phyloP scores from a whole-genome alignment of 2,329 filamentous ascomycete genomes.

The Ophiostoma sp. region DNA sequence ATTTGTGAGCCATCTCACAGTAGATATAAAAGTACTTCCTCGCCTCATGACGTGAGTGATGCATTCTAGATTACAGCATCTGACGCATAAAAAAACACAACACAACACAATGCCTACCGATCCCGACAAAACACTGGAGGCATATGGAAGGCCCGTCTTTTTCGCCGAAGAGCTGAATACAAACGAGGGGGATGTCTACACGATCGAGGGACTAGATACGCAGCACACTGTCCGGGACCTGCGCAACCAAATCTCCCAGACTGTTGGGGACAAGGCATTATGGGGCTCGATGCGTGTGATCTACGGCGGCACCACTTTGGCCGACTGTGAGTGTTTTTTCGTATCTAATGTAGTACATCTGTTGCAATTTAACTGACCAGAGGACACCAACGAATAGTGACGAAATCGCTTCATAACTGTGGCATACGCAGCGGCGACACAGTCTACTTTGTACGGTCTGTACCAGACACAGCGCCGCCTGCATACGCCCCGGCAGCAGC shows the following conservation, averaged over 20 bases:
- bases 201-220: background rate
- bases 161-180: background rate
- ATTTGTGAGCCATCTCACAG: background rate
- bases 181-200: background rate
- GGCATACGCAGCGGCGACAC: conserved; percentile 16
- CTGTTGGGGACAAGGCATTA: no score
- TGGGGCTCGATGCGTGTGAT: no score
- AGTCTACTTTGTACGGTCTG: conserved; percentile 21
- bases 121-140: background rate
- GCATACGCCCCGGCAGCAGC: background rate
- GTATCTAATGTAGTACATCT: no score
- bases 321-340: no score
- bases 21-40: background rate
- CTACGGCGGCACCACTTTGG: no score
- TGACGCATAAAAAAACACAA: background rate
- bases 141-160: background rate
- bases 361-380: no score
- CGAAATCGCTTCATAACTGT: background rate
- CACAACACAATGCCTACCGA: background rate
- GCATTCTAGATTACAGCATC: background rate
- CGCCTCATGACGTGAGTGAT: background rate
- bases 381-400: no score
- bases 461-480: conserved; percentile 12
- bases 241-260: background rate
- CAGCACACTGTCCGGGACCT: background rate